These are phyloP conservation scores for Carex littledalei DNA, from an alignment of 176 grass and related monocot species.

Conservation along the genomic window DNA sequence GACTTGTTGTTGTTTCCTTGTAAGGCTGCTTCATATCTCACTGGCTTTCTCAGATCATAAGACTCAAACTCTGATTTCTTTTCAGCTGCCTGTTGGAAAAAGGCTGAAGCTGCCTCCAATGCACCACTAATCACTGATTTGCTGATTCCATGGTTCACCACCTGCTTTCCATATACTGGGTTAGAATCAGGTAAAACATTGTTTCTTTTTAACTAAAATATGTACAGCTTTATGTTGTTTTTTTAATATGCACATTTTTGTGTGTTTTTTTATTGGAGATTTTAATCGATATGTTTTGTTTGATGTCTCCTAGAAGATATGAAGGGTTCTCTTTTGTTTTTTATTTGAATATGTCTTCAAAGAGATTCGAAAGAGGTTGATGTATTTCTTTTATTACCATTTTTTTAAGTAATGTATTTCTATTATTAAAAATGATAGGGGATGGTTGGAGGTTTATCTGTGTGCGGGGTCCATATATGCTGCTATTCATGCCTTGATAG, in stretches of 20 bases:
- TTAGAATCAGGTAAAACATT: constrained; percentile 3
- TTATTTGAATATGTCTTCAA: background rate
- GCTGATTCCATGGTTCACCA: constrained; percentile 64
- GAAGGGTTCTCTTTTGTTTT: background rate
- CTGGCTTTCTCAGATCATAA: constrained; percentile 32
- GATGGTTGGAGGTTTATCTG: background rate
- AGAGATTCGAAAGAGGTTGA: background rate
- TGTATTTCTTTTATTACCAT: background rate
- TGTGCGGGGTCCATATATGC: background rate
- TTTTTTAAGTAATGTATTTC: background rate
- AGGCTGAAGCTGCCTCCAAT: constrained; percentile 39
- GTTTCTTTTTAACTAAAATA: background rate
- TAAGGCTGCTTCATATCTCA: constrained; percentile 55
- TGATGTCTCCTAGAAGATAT: background rate
- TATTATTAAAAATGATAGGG: background rate
- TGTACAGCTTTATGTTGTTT: background rate
- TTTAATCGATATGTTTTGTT: background rate
- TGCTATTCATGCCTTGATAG: background rate
- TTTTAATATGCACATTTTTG: background rate
- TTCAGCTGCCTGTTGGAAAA: constrained; percentile 44
- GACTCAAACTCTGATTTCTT: constrained; percentile 47
- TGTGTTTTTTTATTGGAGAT: background rate
- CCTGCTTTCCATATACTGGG: constrained; percentile 24
- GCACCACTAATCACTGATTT: constrained; percentile 39
- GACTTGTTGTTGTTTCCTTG: constrained; percentile 28